Evolutionary conservation across 768 basidiomycete genomes (phyloP), one percentile per base, ranked within the genome.

Genomic region (Gloeostereum incarnatum): DNA sequence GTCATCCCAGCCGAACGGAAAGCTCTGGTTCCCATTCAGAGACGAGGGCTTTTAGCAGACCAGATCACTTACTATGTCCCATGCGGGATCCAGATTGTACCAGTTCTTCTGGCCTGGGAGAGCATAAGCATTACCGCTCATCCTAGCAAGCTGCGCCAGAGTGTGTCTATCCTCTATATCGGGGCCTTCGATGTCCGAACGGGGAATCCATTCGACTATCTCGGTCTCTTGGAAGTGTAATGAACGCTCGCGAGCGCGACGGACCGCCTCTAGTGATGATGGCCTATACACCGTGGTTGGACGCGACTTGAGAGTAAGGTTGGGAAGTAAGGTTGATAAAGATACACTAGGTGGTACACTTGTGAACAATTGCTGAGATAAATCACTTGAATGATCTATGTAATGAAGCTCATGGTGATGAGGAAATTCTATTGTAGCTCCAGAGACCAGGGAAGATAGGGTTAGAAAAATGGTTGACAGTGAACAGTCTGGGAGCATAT

Each of bases 61-160:
- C 38, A n/a, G n/a, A n/a, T n/a, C n/a, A n/a, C n/a, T n/a, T n/a
- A n/a, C n/a, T n/a, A 48, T 67, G 44, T 89, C 91, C 84, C 84
- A 97, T 1, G 71, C 63, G 2, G 58, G 52, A 49, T 84, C 85
- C 2, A 90, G 58, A 22, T 88, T 81, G 47, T 84, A 93, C 93
- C 91, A 96, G 35, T 78, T 79, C 35, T 63, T 68, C 49, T 66
- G 60, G 5, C 78, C 75, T 11, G 85, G 82, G 21, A 76, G 55
- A 8, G 81, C 75, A 60, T 97, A 97, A 1, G 94, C 93, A 53
- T 97, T 88, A 24, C 79, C 86, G 7, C 81, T 68, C 82, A 97
- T 93, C 41, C 33, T 6, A 10, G 85, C 92, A 20, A 98, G 69
- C 53, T 90, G 81, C 2, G 70, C 66, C 5, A 97, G 61, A 0